Evolutionary conservation across 805 yeast species (phyloP).

Genomic region (Barnettozyma siamensis): DNA sequence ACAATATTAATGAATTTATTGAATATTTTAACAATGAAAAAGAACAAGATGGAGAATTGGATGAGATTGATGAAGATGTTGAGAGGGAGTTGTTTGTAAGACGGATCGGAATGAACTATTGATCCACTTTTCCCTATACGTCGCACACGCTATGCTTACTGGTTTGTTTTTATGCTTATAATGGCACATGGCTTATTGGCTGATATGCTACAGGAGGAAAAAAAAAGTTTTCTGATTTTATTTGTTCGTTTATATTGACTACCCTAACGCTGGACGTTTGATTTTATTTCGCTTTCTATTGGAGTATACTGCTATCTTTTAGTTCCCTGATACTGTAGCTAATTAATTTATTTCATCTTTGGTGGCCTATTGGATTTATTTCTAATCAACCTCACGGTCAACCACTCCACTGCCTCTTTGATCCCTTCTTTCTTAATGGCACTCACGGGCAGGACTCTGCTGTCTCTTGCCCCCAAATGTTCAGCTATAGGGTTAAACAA

Average conservation of each 20-base stretch:
- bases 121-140: too few relatives aligned
- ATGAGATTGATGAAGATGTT: constrained; percentile 1
- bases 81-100: constrained; percentile 10
- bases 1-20: constrained; percentile 9
- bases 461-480: constrained; percentile 83
- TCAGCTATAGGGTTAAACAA: constrained; percentile 77
- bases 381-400: constrained; percentile 58
- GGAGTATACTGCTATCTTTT: too few relatives aligned
- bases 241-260: too few relatives aligned
- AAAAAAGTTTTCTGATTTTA: too few relatives aligned
- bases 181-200: too few relatives aligned
- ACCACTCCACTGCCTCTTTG: constrained; percentile 85
- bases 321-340: too few relatives aligned
- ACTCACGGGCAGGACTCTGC: constrained; percentile 83
- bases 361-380: constrained; percentile 36
- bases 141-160: too few relatives aligned
- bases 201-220: too few relatives aligned
- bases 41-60: constrained; percentile 11
- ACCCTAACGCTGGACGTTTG: too few relatives aligned
- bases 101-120: constrained; percentile 24
- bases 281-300: too few relatives aligned
- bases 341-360: constrained; percentile 14
- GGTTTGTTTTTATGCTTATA: background rate
- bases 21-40: constrained; percentile 15
- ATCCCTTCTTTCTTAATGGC: constrained; percentile 79